These are phyloP conservation scores for Lentinula raphanica DNA, from an alignment of 768 basidiomycete species.

Conservation along the genomic window DNA sequence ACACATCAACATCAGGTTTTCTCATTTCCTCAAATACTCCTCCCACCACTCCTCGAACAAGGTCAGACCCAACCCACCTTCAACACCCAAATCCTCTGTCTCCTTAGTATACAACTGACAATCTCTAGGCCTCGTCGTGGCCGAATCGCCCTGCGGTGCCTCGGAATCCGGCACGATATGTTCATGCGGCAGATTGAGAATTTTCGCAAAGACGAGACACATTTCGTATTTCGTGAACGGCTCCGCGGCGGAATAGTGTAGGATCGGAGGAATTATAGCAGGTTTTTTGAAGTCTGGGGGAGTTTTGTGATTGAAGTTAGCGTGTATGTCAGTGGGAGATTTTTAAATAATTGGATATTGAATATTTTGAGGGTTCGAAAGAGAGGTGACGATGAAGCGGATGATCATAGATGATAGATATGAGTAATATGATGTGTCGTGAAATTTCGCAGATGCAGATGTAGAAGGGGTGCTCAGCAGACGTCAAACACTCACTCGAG, in stretches of 20 bases:
- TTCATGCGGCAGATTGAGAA: slow-evolving; percentile 62
- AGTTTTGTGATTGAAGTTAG: not conserved
- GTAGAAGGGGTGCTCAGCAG: no score
- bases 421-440: no score
- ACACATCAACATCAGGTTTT: not conserved
- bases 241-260: slow-evolving; percentile 83
- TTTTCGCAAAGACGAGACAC: slow-evolving; percentile 68
- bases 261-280: slow-evolving; percentile 52
- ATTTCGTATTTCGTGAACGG: slow-evolving; percentile 93
- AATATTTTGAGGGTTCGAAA: no score
- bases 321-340: no score
- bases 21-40: slow-evolving; percentile 29
- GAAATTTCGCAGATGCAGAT: no score
- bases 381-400: no score
- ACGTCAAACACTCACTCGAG: slow-evolving; percentile 46
- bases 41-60: slow-evolving; percentile 88
- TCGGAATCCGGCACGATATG: slow-evolving; percentile 76
- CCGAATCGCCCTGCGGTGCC: slow-evolving; percentile 56
- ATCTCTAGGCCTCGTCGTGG: slow-evolving; percentile 73
- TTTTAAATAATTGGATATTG: no score
- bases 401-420: no score
- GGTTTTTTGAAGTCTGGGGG: slow-evolving; percentile 26
- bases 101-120: slow-evolving; percentile 73
- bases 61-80: slow-evolving; percentile 54
- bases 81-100: slow-evolving; percentile 61